These are phyloP conservation scores for Pneumocystis oryctolagi DNA, from an alignment of 1,139 yeast species.

Conservation along the genomic window DNA sequence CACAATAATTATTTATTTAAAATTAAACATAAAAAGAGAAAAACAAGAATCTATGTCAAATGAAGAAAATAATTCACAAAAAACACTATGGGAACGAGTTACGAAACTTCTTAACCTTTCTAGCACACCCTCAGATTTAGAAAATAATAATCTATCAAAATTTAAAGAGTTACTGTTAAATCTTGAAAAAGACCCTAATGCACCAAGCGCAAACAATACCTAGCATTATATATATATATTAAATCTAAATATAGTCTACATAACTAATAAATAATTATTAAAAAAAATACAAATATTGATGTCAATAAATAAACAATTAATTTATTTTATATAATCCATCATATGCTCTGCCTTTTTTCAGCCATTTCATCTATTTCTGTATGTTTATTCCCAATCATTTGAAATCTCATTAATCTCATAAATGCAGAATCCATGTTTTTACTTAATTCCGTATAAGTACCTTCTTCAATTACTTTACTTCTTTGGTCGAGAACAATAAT, in stretches of 20 bases:
- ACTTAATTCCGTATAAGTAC: slow-evolving; percentile 50
- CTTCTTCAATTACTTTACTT: slow-evolving; percentile 78
- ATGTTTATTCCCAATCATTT: not conserved
- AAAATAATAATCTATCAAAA: slow-evolving; percentile 50
- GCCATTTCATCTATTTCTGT: not conserved
- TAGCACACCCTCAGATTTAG: slow-evolving; percentile 31
- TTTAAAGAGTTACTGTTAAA: slow-evolving; percentile 53
- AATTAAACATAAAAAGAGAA: slow-evolving; percentile 26
- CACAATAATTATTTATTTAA: not conserved
- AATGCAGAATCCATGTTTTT: slow-evolving; percentile 50
- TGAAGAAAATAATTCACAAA: slow-evolving; percentile 59
- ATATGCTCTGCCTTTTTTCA: slow-evolving; percentile 11
- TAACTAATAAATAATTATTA: not conserved
- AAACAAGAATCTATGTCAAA: slow-evolving; percentile 60
- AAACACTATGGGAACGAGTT: slow-evolving; percentile 81
- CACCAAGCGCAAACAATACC: slow-evolving; percentile 53
- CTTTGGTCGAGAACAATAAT: slow-evolving; percentile 62
- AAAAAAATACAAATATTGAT: not conserved
- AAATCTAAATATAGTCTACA: not conserved
- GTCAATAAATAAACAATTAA: not conserved
- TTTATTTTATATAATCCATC: slow-evolving; percentile 10
- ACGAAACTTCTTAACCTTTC: slow-evolving; percentile 35
- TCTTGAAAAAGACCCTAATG: slow-evolving; percentile 52
- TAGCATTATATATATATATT: not conserved
- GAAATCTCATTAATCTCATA: slow-evolving; percentile 39